phyloP scores from a whole-genome alignment of 1,139 yeast species.

The Saccharomyces hybrid region DNA sequence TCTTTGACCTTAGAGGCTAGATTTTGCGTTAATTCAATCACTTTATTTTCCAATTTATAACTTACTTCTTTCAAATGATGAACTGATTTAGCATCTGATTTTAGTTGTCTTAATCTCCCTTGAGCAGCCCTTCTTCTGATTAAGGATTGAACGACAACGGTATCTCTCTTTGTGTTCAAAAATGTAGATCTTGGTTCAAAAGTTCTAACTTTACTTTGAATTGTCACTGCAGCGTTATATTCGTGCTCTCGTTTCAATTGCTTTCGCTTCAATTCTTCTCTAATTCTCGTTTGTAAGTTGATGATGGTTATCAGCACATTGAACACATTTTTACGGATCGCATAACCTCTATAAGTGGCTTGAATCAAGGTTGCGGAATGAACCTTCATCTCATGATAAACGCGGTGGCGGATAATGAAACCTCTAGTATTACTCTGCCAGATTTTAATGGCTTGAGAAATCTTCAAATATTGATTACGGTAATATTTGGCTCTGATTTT shows the following conservation, averaged over 20 bases:
- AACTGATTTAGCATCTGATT: constrained; percentile 83
- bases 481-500: constrained; percentile 61
- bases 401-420: constrained; percentile 46
- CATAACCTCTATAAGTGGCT: constrained; percentile 60
- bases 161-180: constrained; percentile 36
- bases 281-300: constrained; percentile 58
- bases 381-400: constrained; percentile 50
- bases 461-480: constrained; percentile 54
- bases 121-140: constrained; percentile 71
- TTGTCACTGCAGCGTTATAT: constrained; percentile 54
- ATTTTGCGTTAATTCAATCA: constrained; percentile 83
- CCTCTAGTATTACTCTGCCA: not conserved
- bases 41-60: constrained; percentile 89
- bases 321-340: constrained; percentile 44
- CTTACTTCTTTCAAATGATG: constrained; percentile 86
- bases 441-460: constrained; percentile 44
- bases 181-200: constrained; percentile 26
- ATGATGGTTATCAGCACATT: constrained; percentile 45
- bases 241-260: constrained; percentile 42
- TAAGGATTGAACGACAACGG: constrained; percentile 68
- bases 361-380: constrained; percentile 69
- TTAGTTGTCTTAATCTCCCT: constrained; percentile 53
- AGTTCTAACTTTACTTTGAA: constrained; percentile 46
- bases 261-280: constrained; percentile 60
- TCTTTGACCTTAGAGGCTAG: constrained; percentile 72